Conservation (phyloP, 805 yeast genomes). For the Lachancea lanzarotensis region DNA sequence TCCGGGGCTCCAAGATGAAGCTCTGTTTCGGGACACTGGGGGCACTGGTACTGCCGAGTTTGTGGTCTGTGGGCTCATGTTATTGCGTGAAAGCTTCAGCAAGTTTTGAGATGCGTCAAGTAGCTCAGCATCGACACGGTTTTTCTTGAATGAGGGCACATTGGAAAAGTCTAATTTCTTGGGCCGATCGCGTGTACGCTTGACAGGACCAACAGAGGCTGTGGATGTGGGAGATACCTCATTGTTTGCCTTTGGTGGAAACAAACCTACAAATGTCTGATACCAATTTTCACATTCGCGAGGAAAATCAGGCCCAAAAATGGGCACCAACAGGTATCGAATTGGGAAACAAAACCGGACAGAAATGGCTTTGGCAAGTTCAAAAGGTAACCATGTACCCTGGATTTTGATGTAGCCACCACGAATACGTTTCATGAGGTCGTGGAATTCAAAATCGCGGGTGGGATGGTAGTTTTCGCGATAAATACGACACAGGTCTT, state of each 20-base stretch:
- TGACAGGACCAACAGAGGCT: neutral
- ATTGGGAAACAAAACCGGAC: constrained; percentile 70
- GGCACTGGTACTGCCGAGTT: constrained; percentile 1
- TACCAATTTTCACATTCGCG: constrained; percentile 27
- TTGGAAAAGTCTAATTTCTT: neutral
- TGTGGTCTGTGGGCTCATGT: neutral
- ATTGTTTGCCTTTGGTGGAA: neutral
- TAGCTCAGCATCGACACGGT: constrained; percentile 6
- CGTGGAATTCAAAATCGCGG: constrained; percentile 15
- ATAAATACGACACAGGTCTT: constrained; percentile 6
- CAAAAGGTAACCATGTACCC: constrained; percentile 87
- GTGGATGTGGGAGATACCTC: neutral
- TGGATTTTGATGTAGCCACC: constrained; percentile 91
- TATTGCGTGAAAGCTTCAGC: constrained; percentile 8
- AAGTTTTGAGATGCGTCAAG: constrained; percentile 10
- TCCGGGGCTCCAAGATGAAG: constrained; percentile 9
- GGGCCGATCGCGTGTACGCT: neutral
- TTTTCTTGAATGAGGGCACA: neutral
- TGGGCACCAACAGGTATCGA: constrained; percentile 66
- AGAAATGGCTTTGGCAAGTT: constrained; percentile 61
- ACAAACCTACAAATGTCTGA: constrained; percentile 1
- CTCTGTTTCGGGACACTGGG: neutral
- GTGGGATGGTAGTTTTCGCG: constrained; percentile 12
- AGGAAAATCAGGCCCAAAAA: constrained; percentile 66
- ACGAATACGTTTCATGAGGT: constrained; percentile 54